Conservation (phyloP, 169 alveolate genomes). For the Eimeria praecox region DNA sequence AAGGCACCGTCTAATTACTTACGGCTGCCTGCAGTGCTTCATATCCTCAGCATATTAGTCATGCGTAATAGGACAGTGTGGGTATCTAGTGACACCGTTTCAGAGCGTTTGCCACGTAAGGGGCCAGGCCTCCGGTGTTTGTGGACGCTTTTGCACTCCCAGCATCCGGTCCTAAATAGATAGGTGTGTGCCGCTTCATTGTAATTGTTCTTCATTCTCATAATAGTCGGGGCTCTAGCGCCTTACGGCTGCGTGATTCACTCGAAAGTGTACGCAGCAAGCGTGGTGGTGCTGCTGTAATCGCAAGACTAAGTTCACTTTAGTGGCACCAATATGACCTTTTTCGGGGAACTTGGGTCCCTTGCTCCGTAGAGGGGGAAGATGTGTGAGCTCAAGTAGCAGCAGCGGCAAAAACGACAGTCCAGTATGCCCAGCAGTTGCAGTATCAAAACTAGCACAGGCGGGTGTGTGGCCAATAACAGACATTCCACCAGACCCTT, state of each 20-base stretch:
- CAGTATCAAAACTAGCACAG: not conserved
- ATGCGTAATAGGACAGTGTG: not conserved
- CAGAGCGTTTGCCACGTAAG: not conserved
- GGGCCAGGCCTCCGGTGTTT: not conserved
- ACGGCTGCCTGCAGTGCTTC: not conserved
- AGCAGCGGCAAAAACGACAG: not conserved
- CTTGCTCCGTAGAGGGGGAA: not conserved
- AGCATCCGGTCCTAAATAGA: not conserved
- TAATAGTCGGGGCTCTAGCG: no score
- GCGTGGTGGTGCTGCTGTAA: not conserved
- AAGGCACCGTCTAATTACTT: not conserved
- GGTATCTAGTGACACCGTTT: not conserved
- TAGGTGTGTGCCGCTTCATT: no score
- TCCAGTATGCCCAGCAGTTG: not conserved
- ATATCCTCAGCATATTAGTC: not conserved
- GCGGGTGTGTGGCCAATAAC: not conserved
- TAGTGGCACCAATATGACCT: not conserved
- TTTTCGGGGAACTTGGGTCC: not conserved
- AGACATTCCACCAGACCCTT: not conserved
- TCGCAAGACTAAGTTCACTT: not conserved
- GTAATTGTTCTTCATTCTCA: no score
- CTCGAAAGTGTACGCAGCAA: not conserved
- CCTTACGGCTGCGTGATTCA: not conserved
- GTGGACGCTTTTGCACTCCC: not conserved
- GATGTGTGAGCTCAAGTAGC: not conserved